Percentiles rank a stretch among this genome's conserved stretches.
These are phyloP conservation scores for Dorcoceras hygrometricum DNA, from an alignment of 257 asterid genomes.

Conservation along the genomic window DNA sequence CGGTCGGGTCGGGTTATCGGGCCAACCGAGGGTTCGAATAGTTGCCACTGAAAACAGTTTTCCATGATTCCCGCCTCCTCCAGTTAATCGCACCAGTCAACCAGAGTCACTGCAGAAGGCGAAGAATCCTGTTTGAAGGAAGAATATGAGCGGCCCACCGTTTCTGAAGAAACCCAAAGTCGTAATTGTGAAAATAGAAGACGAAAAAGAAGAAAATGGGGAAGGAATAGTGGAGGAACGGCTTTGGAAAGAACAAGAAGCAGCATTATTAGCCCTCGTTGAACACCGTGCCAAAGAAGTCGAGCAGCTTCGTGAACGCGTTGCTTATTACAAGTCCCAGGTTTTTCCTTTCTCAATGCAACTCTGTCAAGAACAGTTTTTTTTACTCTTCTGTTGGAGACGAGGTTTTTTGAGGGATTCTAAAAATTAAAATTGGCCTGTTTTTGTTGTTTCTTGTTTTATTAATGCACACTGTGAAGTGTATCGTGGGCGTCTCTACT, in stretches of 20 bases:
- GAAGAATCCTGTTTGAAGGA: conserved; percentile 27
- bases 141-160: conserved; percentile 36
- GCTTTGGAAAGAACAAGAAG: conserved; percentile 55
- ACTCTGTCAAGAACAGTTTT: background rate
- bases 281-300: conserved; percentile 90
- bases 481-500: background rate
- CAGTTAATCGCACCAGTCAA: background rate
- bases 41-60: no score
- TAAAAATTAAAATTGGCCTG: background rate
- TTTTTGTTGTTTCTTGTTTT: background rate
- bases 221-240: conserved; percentile 30
- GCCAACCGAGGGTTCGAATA: background rate
- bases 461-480: background rate
- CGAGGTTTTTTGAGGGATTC: background rate
- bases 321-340: conserved; percentile 65
- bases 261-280: conserved; percentile 65
- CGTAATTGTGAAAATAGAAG: conserved; percentile 31
- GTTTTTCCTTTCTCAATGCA: conserved; percentile 23
- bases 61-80: background rate
- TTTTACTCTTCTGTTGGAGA: background rate
- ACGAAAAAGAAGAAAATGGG: conserved; percentile 15
- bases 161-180: conserved; percentile 44
- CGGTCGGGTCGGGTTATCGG: background rate
- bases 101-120: background rate
- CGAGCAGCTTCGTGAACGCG: conserved; percentile 63